A percentile compares a stretch with the other conserved stretches of the same genome.
Evolutionary conservation across 805 yeast genomes (phyloP).

Genomic region (Candida nonsorbophila): DNA sequence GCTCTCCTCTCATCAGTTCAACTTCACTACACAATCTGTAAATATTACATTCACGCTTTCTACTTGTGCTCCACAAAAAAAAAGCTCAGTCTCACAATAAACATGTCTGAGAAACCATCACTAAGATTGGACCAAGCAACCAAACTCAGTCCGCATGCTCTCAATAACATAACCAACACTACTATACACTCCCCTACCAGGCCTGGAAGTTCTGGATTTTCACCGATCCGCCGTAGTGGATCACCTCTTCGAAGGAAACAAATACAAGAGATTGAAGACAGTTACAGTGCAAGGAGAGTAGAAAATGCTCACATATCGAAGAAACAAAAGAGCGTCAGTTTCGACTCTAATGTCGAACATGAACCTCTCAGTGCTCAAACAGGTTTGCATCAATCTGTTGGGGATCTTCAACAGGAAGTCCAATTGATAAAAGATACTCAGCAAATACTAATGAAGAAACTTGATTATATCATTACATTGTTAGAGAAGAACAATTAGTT

Average conservation of each 20-base stretch:
- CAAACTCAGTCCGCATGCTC: too few species aligned
- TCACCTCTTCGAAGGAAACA: slow-evolving; percentile 27
- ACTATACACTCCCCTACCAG: too few species aligned
- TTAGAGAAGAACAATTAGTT: slow-evolving; percentile 2
- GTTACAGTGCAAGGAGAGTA: slow-evolving; percentile 12
- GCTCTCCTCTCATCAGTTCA: too few species aligned
- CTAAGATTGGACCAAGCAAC: too few species aligned
- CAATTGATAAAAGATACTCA: slow-evolving; percentile 2
- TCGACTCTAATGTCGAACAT: slow-evolving; percentile 7
- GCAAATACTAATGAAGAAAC: slow-evolving; percentile 4
- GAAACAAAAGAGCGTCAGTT: slow-evolving; percentile 8
- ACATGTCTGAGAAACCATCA: too few species aligned
- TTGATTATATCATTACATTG: slow-evolving; percentile 5
- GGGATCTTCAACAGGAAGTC: slow-evolving; percentile 2
- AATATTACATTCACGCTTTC: too few species aligned
- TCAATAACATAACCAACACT: too few species aligned
- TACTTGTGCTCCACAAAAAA: too few species aligned
- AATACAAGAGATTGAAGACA: slow-evolving; percentile 23
- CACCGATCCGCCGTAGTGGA: slow-evolving; percentile 27
- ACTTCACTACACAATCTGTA: too few species aligned
- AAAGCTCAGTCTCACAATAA: too few species aligned
- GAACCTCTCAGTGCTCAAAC: too few species aligned
- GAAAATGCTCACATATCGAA: not conserved
- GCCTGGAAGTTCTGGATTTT: slow-evolving; percentile 4
- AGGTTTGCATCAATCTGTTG: not conserved